Base-by-base conservation (phyloP, 2,329 filamentous ascomycete genomes). In the Exophiala sideris region DNA sequence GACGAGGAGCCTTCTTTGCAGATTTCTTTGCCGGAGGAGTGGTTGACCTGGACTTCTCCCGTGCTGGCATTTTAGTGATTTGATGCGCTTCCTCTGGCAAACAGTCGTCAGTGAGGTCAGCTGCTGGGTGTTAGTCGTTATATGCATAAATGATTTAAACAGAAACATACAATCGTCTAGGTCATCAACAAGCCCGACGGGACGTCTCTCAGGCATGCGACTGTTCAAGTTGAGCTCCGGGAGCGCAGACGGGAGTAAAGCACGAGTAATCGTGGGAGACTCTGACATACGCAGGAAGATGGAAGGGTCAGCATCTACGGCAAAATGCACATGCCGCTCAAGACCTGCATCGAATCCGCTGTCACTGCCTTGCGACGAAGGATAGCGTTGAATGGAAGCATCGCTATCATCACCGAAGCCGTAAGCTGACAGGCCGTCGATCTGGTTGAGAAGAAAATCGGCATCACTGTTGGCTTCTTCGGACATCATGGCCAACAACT, bases 321-420 rank as follows among this genome's bases (percentile, higher is more conserved):
- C 74, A 64, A 94, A 94, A 64, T 87, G 88, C 40, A 94, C 89
- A 61, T 86, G 86, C 55, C 87, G 73, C 24, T 73, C 69, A 4
- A 69, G 68, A 54, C 68, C 71, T 12, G 65, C 65, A 34, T 73
- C 71, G 66, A 71, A 68, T 44, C 65, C 67, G 51, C 62, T 69
- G 53, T 73, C 59, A 40, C 59, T 58, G 32, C 50, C 59, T 48
- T 57, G 58, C 12, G 61, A 58, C 3, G 61, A 58, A 6, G 55
- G 56, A 36, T 62, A 38, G 61, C 60, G 36, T 62, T 66, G 45
- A 67, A 57, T 57, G 42, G 54, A 62, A 24, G 66, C 71, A 44
- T 73, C 71, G 50, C 59, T 63, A 12, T 60, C 60, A 50, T 63
- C 59, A 24, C 62, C 62, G 55, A 64, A 64, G 14, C 62, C 62